These are phyloP conservation scores for Dioszegia hungarica DNA, from an alignment of 768 basidiomycete species.

Conservation along the genomic window DNA sequence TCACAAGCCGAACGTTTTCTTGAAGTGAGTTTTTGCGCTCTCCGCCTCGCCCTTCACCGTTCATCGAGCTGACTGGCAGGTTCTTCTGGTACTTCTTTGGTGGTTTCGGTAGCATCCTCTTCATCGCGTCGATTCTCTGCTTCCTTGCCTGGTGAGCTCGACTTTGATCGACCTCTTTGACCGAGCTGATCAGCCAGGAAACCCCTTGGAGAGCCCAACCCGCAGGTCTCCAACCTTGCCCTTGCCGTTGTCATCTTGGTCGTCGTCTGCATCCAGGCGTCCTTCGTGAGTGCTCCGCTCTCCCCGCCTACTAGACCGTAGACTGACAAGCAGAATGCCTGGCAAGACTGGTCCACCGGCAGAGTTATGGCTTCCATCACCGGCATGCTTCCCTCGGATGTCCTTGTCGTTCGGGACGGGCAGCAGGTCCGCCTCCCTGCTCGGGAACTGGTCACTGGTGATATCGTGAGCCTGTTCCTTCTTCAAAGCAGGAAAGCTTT, in stretches of 20 bases:
- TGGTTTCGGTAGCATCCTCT: constrained; percentile 59
- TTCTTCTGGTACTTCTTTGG: constrained; percentile 57
- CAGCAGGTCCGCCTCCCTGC: constrained; percentile 30
- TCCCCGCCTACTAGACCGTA: background rate
- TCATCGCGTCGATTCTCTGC: constrained; percentile 57
- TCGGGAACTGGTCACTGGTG: constrained; percentile 44
- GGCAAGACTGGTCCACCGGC: constrained; percentile 57
- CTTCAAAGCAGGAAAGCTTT: background rate
- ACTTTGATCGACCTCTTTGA: background rate
- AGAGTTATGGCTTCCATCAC: constrained; percentile 61
- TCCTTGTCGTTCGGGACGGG: constrained; percentile 45
- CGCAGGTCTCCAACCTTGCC: constrained; percentile 58
- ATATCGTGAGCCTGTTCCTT: constrained; percentile 24
- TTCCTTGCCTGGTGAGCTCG: constrained; percentile 54
- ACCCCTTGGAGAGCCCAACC: constrained; percentile 59
- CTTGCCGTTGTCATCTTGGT: constrained; percentile 59
- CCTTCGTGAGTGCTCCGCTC: constrained; percentile 33
- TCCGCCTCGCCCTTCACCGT: no score
- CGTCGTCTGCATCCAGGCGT: constrained; percentile 41
- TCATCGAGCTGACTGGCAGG: constrained; percentile 22
- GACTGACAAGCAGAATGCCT: constrained; percentile 52
- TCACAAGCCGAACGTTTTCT: constrained; percentile 53
- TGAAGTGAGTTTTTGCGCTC: constrained; percentile 49
- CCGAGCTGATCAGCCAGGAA: constrained; percentile 51
- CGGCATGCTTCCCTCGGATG: constrained; percentile 47